These are phyloP conservation scores for Colletotrichum higginsianum DNA, from an alignment of 2,329 filamentous ascomycete genomes.

Conservation along the genomic window DNA sequence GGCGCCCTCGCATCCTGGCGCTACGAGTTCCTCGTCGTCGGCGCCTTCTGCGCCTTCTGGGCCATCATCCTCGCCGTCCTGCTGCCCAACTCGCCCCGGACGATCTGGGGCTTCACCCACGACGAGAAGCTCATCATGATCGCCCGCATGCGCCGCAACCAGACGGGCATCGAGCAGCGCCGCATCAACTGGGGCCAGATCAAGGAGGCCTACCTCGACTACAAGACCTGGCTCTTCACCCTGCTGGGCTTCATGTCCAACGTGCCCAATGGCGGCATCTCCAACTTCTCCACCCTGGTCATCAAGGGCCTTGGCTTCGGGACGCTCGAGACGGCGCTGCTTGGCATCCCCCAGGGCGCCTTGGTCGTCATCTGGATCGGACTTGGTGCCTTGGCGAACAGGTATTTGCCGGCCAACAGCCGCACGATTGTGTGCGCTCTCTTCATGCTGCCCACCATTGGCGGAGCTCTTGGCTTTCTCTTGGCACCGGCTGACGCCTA, in stretches of 20 bases:
- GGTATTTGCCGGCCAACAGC: conserved; percentile 59
- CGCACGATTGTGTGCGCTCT: conserved; percentile 68
- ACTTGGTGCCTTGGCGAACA: conserved; percentile 57
- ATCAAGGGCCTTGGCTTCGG: conserved; percentile 71
- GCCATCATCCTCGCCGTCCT: conserved; percentile 71
- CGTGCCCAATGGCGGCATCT: conserved; percentile 71
- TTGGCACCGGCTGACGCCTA: conserved; percentile 66
- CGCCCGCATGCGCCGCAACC: conserved; percentile 68
- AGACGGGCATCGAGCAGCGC: conserved; percentile 73
- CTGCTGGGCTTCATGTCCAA: conserved; percentile 67
- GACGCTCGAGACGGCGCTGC: conserved; percentile 53
- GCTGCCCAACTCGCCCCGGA: conserved; percentile 71
- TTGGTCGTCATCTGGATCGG: conserved; percentile 58
- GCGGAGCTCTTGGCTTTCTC: conserved; percentile 70
- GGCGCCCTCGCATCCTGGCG: conserved; percentile 73
- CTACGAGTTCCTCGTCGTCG: conserved; percentile 78
- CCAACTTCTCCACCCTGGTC: conserved; percentile 73
- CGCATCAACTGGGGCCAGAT: conserved; percentile 69
- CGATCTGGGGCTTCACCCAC: conserved; percentile 64
- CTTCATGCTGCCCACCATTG: conserved; percentile 72
- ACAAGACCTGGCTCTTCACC: conserved; percentile 73
- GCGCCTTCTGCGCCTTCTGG: conserved; percentile 70
- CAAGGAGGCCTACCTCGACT: conserved; percentile 69
- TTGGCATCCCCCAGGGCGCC: conserved; percentile 56
- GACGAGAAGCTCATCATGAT: conserved; percentile 69